These are phyloP conservation scores for Pyrenophora graminea DNA, from an alignment of 2,329 filamentous ascomycete species.

Conservation along the genomic window DNA sequence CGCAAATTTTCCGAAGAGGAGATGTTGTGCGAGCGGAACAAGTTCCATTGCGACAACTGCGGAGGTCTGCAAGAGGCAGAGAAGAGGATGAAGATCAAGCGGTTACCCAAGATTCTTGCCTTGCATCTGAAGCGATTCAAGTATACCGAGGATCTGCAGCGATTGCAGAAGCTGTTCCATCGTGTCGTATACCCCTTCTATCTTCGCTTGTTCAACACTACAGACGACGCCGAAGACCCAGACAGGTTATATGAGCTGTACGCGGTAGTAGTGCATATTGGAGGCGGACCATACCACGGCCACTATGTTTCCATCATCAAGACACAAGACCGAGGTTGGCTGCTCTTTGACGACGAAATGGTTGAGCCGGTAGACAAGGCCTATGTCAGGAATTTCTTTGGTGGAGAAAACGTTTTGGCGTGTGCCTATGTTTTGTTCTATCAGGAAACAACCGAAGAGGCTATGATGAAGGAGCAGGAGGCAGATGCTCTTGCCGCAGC, in stretches of 20 bases:
- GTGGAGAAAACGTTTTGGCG: constrained; percentile 80
- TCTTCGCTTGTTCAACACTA: constrained; percentile 94
- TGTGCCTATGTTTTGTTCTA: constrained; percentile 98
- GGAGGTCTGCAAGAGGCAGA: constrained; percentile 96
- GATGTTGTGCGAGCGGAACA: constrained; percentile 96
- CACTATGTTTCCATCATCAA: constrained; percentile 99
- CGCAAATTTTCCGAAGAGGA: constrained; percentile 97
- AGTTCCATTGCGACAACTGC: constrained; percentile 98
- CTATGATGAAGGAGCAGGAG: constrained; percentile 77
- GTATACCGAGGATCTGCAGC: constrained; percentile 93
- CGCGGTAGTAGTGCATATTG: constrained; percentile 95
- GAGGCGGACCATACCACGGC: constrained; percentile 93
- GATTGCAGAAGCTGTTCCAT: constrained; percentile 94
- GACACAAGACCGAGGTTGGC: constrained; percentile 92
- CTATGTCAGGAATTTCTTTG: constrained; percentile 96
- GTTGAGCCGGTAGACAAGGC: constrained; percentile 97
- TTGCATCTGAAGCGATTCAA: constrained; percentile 97
- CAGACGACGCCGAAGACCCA: constrained; percentile 89
- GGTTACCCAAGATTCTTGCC: constrained; percentile 85
- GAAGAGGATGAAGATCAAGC: constrained; percentile 99
- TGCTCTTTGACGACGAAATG: constrained; percentile 97
- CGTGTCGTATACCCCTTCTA: constrained; percentile 97
- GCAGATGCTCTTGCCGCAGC: constrained; percentile 65
- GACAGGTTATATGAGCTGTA: constrained; percentile 96
- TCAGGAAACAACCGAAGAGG: constrained; percentile 80